Conservation (phyloP, 1,284 basidiomycete genomes). For the Malassezia equina region DNA sequence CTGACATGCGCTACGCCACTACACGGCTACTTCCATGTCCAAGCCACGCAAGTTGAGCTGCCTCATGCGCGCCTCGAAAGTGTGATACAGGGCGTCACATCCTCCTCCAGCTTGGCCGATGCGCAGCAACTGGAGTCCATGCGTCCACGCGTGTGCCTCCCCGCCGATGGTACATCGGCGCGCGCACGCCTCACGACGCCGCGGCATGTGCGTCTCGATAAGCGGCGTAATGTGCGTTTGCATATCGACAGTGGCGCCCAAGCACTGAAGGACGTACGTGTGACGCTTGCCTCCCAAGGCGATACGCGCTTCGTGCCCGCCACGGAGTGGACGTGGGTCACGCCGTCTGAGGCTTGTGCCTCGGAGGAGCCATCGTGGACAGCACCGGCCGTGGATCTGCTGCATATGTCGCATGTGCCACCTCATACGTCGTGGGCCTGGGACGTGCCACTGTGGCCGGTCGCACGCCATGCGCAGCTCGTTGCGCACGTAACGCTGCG, state of each 20-base stretch:
- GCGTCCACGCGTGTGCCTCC: slow-evolving; percentile 23
- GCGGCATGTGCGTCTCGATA: slow-evolving; percentile 27
- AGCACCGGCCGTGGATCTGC: not conserved
- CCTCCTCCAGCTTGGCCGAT: slow-evolving; percentile 6
- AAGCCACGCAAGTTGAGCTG: slow-evolving; percentile 36
- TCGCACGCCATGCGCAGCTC: slow-evolving; percentile 18
- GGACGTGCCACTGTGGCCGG: slow-evolving; percentile 17
- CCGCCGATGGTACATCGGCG: slow-evolving; percentile 30
- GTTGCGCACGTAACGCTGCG: slow-evolving; percentile 16
- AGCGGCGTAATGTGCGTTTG: slow-evolving; percentile 22
- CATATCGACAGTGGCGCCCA: slow-evolving; percentile 26
- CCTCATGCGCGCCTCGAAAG: slow-evolving; percentile 34
- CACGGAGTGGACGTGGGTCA: not conserved
- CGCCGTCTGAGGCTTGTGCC: no score
- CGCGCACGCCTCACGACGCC: slow-evolving; percentile 19
- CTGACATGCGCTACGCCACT: slow-evolving; percentile 28
- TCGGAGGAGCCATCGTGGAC: not conserved
- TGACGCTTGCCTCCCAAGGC: slow-evolving; percentile 13
- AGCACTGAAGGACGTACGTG: slow-evolving; percentile 17
- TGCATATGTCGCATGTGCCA: not conserved
- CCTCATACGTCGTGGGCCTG: slow-evolving; percentile 1
- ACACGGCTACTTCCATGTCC: slow-evolving; percentile 31
- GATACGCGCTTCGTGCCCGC: not conserved
- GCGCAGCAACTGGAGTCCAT: slow-evolving; percentile 10
- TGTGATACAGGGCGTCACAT: not conserved